Evolutionary conservation across 345 rosid species (phyloP).

Genomic region (Clarkia xantiana): DNA sequence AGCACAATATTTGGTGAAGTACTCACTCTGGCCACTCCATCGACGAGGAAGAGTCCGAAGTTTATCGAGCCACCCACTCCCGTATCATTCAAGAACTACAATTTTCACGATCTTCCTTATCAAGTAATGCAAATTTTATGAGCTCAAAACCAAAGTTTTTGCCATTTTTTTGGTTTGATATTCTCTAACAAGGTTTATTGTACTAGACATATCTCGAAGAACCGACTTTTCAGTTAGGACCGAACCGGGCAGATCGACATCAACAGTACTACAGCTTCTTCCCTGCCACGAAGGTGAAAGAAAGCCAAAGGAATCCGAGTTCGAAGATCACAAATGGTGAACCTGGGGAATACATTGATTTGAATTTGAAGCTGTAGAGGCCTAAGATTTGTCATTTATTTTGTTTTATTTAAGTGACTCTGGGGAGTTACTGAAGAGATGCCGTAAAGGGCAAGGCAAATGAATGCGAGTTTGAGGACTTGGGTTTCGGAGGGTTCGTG

Average conservation of each 20-base stretch:
- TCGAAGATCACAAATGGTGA: constrained; percentile 11
- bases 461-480: too few species aligned
- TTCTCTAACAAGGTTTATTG: neutral
- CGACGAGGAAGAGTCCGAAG: constrained; percentile 12
- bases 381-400: neutral
- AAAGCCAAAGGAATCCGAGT: constrained; percentile 10
- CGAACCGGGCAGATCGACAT: constrained; percentile 6
- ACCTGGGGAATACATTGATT: constrained; percentile 30
- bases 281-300: constrained; percentile 17
- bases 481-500: too few species aligned
- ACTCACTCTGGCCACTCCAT: constrained; percentile 38
- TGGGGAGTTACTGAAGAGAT: too few species aligned
- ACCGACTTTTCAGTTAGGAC: constrained; percentile 7
- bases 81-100: constrained; percentile 9
- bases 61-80: constrained; percentile 11
- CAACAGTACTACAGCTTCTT: constrained; percentile 25
- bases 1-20: constrained; percentile 16
- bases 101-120: constrained; percentile 15
- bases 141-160: neutral
- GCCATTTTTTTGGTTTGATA: neutral
- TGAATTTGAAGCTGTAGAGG: constrained; percentile 31
- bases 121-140: constrained; percentile 21
- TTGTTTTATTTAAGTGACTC: neutral
- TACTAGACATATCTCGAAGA: constrained; percentile 10
- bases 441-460: too few species aligned